phyloP scores from a whole-genome alignment of 1,139 yeast species.

The Candida mesenterica region DNA sequence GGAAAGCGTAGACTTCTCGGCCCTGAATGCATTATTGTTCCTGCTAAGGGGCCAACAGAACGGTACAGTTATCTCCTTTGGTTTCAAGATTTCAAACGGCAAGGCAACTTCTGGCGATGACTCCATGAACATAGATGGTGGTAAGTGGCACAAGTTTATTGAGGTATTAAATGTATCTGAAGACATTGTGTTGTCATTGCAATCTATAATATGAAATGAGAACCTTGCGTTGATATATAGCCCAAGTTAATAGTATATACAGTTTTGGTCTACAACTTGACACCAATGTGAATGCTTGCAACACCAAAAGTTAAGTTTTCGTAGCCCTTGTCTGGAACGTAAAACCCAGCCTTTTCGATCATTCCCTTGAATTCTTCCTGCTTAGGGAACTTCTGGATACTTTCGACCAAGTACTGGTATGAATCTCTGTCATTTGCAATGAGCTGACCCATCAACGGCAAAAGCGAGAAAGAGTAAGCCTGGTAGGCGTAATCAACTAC shows the following conservation, averaged over 20 bases:
- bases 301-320: conserved; percentile 96
- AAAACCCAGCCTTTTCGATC: conserved; percentile 95
- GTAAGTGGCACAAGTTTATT: conserved; percentile 18
- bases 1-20: conserved; percentile 25
- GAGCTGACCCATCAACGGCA: conserved; percentile 95
- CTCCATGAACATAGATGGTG: conserved; percentile 23
- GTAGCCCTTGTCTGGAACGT: conserved; percentile 81
- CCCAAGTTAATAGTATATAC: conserved; percentile 6
- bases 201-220: conserved; percentile 11
- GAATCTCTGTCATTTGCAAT: conserved; percentile 94
- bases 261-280: conserved; percentile 50
- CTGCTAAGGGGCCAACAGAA: conserved; percentile 22
- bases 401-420: conserved; percentile 92
- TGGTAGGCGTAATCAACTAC: conserved; percentile 73
- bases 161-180: conserved; percentile 33
- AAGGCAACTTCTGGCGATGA: conserved; percentile 17
- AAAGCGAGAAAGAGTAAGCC: conserved; percentile 80
- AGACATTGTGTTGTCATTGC: conserved; percentile 1
- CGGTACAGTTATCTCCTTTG: conserved; percentile 16
- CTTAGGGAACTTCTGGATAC: conserved; percentile 85
- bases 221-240: neutral
- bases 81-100: conserved; percentile 34
- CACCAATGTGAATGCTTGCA: conserved; percentile 95
- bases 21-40: conserved; percentile 23
- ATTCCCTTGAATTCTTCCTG: conserved; percentile 88